Conservation (phyloP, 768 basidiomycete species). For the Filobasidium wieringae region DNA sequence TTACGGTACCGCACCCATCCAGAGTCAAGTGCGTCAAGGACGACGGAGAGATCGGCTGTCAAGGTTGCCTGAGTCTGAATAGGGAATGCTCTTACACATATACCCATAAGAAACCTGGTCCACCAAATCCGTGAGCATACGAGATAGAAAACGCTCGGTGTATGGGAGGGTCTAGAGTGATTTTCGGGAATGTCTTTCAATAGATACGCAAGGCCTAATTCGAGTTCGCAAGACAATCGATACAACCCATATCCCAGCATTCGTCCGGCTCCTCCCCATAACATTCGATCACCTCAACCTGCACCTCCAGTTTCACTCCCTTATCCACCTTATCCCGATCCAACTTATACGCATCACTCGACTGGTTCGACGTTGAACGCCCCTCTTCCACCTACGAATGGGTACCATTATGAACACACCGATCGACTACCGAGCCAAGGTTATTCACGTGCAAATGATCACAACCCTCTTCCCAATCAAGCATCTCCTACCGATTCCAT, state of each 20-base stretch:
- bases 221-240: neutral
- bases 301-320: neutral
- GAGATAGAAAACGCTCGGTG: too few relatives aligned
- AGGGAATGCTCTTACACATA: slow-evolving; percentile 10
- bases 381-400: neutral
- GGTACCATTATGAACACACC: too few relatives aligned
- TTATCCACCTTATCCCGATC: neutral
- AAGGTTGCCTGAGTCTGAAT: slow-evolving; percentile 5
- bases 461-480: too few relatives aligned
- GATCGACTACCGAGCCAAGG: too few relatives aligned
- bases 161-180: too few relatives aligned
- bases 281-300: neutral
- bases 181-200: too few relatives aligned
- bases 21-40: slow-evolving; percentile 12
- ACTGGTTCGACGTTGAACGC: neutral
- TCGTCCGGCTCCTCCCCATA: too few relatives aligned
- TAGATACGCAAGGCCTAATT: slow-evolving; percentile 1
- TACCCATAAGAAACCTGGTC: slow-evolving; percentile 5
- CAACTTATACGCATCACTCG: neutral
- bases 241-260: neutral
- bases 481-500: too few relatives aligned
- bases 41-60: neutral
- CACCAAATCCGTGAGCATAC: slow-evolving; percentile 10
- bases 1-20: neutral
- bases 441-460: too few relatives aligned